Base-by-base conservation (phyloP, 495 filamentous ascomycete species). In the Neurospora sp. region DNA sequence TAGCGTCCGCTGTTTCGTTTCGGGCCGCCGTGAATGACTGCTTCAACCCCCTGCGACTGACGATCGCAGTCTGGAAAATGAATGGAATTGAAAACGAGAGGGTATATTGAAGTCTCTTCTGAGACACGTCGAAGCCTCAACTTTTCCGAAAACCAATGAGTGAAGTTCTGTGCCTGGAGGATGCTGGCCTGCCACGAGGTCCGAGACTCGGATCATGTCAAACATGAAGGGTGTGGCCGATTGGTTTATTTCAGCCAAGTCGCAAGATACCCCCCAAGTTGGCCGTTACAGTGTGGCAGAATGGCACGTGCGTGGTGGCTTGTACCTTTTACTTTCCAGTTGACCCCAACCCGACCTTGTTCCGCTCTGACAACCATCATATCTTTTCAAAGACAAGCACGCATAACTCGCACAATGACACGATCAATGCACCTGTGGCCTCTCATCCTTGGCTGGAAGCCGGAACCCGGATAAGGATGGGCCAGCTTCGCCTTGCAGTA, bases 401-500 rank as follows among this genome's bases (percentile, higher is more conserved):
- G 27, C 2, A 31, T 31, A 31, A 27, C 27, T 27, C n/a, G 44
- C 44, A 47, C 44, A 20, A 20, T 7, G 44, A 47, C 44, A 47
- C 44, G 16, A 47, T 47, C 44, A 47, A 2, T 47, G 44, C 44
- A 47, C 44, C 8, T 47, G 18, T 47, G 41, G 41, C 41, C 41
- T 44, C 41, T 47, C 44, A 22, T 47, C n/a, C 44, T 47, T 47
- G 44, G 44, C n/a, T 47, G 44, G 44, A 47, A 47, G 44, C 3
- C 44, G 44, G 44, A 47, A 47, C 44, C n/a, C 18, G n/a, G n/a
- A 4, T 8, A 47, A 47, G 44, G 44, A 47, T 47, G 44, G 44
- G 42, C 20, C 42, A 45, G 42, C 42, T 8, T 45, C 42, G 16
- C 70, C 72, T 71, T 40, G 77, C 78, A 80, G 78, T 77, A 76